Base-by-base conservation (phyloP, 2,329 filamentous ascomycete species). In the Fusarium globosum region DNA sequence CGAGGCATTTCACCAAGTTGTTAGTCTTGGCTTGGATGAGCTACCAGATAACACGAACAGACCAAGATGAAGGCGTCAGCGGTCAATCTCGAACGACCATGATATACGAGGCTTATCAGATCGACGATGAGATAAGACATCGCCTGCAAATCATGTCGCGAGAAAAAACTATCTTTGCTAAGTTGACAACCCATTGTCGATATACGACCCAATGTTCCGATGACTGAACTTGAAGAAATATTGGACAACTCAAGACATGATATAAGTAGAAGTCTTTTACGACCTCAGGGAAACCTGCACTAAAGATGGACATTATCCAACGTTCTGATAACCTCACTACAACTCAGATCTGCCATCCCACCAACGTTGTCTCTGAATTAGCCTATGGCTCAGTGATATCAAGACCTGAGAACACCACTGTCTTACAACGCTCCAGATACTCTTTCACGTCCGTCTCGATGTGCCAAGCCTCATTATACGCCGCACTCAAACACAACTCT, bases 381-480 rank as follows among this genome's bases (percentile, higher is more conserved):
- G 8, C 6, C 28, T 21, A 23, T 1, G 15, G 12, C 8, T 20
- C 2, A 11, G 4, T 2, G 0, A 70, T 23, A 1, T 42, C 58
- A 20, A 71, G 30, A 5, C 53, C 39, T 1, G 3, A 36, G 6
- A 61, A 49, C 3, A 76, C 77, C 6, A 72, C 39, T 0, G 63
- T 61, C 2, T 51, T 60, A 6, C 71, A 80, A 4, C 74, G 58
- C n/a, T 73, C 51, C 38, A 81, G n/a, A 48, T 79, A 80, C 11
- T 59, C 23, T 5, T 36, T n/a, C 1, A 74, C 68, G 8, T 77
- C 76, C 2, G 36, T 41, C 14, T 65, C 59, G 1, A 74, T 75
- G 65, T 85, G 83, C 83, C 83, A 86, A 1, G 83, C 83, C 61
- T 85, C 81, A 61, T 86, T 85, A 33, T 82, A 86, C 10, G 80